Conservation (phyloP, 352 stramenopile species). For the Blastocystis sp. region DNA sequence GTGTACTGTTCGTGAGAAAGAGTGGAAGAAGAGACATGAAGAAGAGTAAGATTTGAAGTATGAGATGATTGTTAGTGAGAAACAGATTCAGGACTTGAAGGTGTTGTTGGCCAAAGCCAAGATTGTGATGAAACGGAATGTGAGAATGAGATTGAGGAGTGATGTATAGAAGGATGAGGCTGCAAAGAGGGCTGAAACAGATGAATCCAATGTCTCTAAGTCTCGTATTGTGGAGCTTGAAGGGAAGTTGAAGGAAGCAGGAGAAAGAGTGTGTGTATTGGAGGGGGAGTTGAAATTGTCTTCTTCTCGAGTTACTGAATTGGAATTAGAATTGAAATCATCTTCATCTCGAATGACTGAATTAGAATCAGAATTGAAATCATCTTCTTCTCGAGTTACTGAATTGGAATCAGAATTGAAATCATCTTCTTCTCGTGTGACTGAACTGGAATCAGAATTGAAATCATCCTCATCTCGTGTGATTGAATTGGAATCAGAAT, state of each 20-base stretch:
- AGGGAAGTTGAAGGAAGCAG: not conserved
- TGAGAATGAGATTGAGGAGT: not conserved
- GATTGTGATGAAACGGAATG: constrained; percentile 3
- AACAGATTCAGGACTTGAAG: constrained; percentile 29
- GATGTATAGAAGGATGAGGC: constrained; percentile 8
- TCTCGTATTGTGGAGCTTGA: not conserved
- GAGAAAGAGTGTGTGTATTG: not conserved
- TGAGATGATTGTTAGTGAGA: not conserved
- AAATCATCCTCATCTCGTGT: no score
- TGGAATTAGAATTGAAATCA: no score
- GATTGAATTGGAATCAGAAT: no score
- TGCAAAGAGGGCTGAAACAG: not conserved
- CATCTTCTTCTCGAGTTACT: no score
- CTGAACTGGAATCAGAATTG: no score
- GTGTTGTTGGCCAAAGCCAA: constrained; percentile 11
- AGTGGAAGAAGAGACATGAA: not conserved
- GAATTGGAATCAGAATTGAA: no score
- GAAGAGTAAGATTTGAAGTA: constrained; percentile 6
- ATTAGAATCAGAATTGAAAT: no score
- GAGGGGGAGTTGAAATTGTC: no score
- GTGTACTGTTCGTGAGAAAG: not conserved
- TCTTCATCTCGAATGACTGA: no score
- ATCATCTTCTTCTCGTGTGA: no score
- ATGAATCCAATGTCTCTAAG: not conserved
- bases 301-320: no score